phyloP scores from a whole-genome alignment of 441 rosid genomes.

The Theobroma grandiflorum region DNA sequence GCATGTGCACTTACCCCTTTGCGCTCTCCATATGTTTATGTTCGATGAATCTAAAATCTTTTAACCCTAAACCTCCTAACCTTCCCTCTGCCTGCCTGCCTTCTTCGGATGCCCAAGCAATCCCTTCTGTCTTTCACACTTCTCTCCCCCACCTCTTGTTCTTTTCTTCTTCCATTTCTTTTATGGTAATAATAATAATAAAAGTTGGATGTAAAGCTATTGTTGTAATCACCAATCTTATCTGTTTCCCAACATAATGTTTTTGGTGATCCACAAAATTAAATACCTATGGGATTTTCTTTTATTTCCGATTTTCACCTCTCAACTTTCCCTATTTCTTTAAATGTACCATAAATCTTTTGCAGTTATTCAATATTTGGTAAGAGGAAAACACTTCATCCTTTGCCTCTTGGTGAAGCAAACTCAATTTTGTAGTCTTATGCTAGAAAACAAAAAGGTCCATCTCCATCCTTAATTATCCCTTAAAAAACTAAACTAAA shows the following conservation, averaged over 20 bases:
- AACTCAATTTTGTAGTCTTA: not conserved
- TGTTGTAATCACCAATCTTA: constrained; percentile 20
- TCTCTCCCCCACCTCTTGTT: constrained; percentile 42
- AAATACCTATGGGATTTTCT: not conserved
- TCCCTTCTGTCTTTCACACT: constrained; percentile 61
- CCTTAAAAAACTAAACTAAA: no score
- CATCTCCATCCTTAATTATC: no score
- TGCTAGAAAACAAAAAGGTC: no score
- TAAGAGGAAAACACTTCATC: constrained; percentile 1
- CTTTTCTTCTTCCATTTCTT: not conserved
- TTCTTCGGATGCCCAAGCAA: constrained; percentile 34
- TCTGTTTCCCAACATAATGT: not conserved
- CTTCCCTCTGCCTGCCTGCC: not conserved
- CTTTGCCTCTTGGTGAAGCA: constrained; percentile 35
- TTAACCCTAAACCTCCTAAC: not conserved
- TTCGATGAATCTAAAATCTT: not conserved
- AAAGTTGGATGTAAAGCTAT: constrained; percentile 25
- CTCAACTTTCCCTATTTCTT: not conserved
- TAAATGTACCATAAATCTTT: not conserved
- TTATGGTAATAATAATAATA: not conserved
- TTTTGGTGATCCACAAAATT: not conserved
- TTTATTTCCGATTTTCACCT: not conserved
- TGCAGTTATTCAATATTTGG: not conserved
- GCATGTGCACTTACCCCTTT: not conserved
- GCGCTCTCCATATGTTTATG: not conserved